Conservation (phyloP, 257 asterid species). For the Ehretia macrophylla region DNA sequence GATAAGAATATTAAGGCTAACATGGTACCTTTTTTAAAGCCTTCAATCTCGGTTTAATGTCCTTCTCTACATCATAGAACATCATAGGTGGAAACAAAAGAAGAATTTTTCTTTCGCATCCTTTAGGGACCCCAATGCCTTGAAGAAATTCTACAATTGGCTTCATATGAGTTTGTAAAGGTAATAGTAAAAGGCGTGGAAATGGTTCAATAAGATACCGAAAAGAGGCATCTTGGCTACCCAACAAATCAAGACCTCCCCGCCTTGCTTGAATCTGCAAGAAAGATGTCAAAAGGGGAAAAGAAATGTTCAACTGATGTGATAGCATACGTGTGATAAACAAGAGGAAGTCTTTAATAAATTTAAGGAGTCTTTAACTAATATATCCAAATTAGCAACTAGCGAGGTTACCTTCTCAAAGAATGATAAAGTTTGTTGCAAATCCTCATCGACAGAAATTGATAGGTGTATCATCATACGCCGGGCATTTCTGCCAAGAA, state of each 20-base stretch:
- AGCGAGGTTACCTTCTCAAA: constrained; percentile 67
- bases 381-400: no score
- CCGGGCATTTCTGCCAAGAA: constrained; percentile 61
- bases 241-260: constrained; percentile 75
- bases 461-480: constrained; percentile 80
- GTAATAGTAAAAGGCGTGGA: constrained; percentile 66
- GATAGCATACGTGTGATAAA: no score
- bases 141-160: constrained; percentile 54
- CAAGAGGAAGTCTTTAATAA: no score
- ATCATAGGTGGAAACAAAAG: constrained; percentile 75
- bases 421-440: constrained; percentile 90
- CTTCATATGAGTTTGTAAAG: constrained; percentile 53
- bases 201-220: constrained; percentile 77
- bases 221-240: constrained; percentile 54
- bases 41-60: constrained; percentile 60
- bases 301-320: no score
- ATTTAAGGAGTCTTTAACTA: no score
- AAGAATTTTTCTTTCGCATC: constrained; percentile 36
- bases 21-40: constrained; percentile 54
- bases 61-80: constrained; percentile 55
- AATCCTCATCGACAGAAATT: constrained; percentile 70
- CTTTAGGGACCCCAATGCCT: constrained; percentile 65
- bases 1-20: neutral
- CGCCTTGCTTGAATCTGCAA: constrained; percentile 89
- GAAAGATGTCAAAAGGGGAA: neutral